A percentile compares a stretch with the other conserved stretches of the same genome.
These are phyloP conservation scores for Coelastrella sp. DNA, from an alignment of 139 green algal genomes.

Conservation along the genomic window DNA sequence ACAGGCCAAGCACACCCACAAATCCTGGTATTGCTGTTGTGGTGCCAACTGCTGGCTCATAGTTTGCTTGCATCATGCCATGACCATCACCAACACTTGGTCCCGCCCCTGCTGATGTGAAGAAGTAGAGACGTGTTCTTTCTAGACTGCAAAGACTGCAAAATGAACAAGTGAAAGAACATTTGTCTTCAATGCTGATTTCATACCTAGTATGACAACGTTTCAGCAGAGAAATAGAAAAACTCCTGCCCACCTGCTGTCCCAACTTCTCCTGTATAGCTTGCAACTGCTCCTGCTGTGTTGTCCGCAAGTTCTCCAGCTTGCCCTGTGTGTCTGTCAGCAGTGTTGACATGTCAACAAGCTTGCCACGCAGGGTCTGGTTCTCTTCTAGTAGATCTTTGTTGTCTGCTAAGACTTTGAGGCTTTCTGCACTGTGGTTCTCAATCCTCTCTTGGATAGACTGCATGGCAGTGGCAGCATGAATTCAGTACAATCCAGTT, in stretches of 20 bases:
- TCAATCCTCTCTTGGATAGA: neutral
- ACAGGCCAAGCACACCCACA: too few relatives aligned
- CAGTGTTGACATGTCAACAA: neutral
- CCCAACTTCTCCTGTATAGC: neutral
- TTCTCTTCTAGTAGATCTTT: neutral
- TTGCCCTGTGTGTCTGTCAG: neutral
- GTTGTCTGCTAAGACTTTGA: neutral
- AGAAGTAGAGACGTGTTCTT: too few relatives aligned
- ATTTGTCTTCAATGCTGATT: too few relatives aligned
- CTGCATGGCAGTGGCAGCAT: neutral
- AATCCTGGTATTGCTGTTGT: too few relatives aligned
- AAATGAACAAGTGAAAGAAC: too few relatives aligned
- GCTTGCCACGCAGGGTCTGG: neutral
- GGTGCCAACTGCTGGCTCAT: too few relatives aligned
- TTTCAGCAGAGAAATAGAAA: neutral
- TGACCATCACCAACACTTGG: too few relatives aligned
- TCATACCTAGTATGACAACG: neutral
- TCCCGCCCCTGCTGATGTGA: too few relatives aligned
- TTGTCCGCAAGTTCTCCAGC: neutral
- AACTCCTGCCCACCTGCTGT: constrained; percentile 18
- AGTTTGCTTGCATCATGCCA: too few relatives aligned
- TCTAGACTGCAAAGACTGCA: too few relatives aligned
- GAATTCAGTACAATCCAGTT: neutral
- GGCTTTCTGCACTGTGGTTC: neutral
- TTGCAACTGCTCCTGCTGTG: constrained; percentile 29